Evolutionary conservation across 345 rosid species (phyloP).

Genomic region (Eucalyptus pumila): DNA sequence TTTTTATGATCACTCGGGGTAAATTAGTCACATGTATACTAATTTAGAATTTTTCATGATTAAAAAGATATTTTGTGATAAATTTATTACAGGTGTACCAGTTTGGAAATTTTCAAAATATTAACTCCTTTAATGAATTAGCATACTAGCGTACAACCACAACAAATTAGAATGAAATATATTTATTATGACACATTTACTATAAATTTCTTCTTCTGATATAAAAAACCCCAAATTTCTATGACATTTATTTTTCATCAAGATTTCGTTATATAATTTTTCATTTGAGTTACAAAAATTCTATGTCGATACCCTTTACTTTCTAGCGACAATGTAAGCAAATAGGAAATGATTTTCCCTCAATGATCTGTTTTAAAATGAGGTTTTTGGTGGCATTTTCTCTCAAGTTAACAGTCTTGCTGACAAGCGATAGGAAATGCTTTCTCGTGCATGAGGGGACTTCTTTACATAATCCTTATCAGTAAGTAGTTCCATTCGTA

Average conservation of each 20-base stretch:
- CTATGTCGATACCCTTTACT: too few relatives aligned
- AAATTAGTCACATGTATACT: accelerated
- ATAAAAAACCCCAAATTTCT: background rate
- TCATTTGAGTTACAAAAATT: too few relatives aligned
- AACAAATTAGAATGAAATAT: background rate
- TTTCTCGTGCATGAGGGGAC: background rate
- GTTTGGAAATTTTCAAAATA: accelerated
- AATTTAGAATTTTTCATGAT: too few relatives aligned
- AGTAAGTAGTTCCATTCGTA: background rate
- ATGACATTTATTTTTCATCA: background rate
- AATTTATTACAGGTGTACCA: accelerated
- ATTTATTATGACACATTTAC: too few relatives aligned
- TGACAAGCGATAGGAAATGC: background rate
- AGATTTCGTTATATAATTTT: too few relatives aligned
- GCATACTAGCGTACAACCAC: background rate
- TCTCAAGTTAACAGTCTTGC: background rate
- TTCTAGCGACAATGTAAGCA: too few relatives aligned
- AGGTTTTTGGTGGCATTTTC: background rate
- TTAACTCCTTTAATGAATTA: background rate
- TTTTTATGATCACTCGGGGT: accelerated
- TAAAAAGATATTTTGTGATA: accelerated
- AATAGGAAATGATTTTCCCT: too few relatives aligned
- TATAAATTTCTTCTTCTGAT: accelerated
- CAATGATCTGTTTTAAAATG: background rate
- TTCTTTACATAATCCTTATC: background rate